Base-by-base conservation (phyloP, 1,284 basidiomycete species). In the Moesziomyces sp. region DNA sequence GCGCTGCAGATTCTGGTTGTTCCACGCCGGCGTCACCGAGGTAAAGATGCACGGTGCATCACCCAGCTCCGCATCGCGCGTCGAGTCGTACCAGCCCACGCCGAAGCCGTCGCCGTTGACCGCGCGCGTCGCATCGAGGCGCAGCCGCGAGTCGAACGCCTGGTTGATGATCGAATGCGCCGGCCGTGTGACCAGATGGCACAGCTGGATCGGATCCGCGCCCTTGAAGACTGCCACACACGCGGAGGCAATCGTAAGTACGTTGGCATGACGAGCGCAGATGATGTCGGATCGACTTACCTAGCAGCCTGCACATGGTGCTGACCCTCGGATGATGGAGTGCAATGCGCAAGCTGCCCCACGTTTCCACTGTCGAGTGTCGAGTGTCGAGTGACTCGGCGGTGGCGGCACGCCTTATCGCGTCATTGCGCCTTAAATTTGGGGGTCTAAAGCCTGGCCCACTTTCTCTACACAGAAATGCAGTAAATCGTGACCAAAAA, bases 41-140 rank as follows among this genome's bases (percentile, higher is more conserved):
- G 94, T 97, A 85, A 97, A 98, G 66, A 98, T 92, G 85, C 96
- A 97, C 10, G 95, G 95, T 19, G 76, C 77, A 1, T 66, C 57
- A 26, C 76, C 78, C 3, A 77, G 57, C 33, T 77, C 77, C 0
- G 68, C 60, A 52, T 76, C 71, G 7, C 52, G 56, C 3, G 38
- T 59, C 35, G 77, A 70, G 58, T 78, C 80, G 62, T 84, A 89
- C 92, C 84, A 86, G 89, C 94, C 94, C 28, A 99, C 93, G 35
- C 96, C 96, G 82, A 98, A 98, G 0, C 96, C 96, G 84, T 99
- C 96, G 24, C 94, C 94, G 55, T 82, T 82, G 49, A 82, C 80
- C n/a, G 81, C 75, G 6, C 76, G 67, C 3, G 78, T 77, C 42
- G 68, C 42, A 65, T 83, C 84, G 94, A 82, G 72, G 16, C 81